Conservation (phyloP, 768 basidiomycete species). For the Pleurotus ostreatus region DNA sequence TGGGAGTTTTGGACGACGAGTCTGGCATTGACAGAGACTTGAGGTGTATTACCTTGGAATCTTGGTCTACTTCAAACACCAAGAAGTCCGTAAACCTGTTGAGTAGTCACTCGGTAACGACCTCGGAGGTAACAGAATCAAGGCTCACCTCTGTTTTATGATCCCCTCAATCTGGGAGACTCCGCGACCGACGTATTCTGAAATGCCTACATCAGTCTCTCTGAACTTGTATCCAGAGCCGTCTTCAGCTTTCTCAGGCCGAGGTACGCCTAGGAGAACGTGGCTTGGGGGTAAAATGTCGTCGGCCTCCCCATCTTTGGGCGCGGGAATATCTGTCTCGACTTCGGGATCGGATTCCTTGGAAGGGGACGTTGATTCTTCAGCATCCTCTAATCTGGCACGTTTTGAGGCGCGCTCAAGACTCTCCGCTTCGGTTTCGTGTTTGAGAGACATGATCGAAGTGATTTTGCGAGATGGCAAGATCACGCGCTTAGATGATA, state of each 20-base stretch:
- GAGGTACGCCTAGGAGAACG: constrained; percentile 55
- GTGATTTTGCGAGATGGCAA: too few relatives aligned
- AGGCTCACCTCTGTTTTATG: constrained; percentile 87
- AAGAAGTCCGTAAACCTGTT: constrained; percentile 94
- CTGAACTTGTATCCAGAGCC: constrained; percentile 54
- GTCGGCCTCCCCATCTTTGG: constrained; percentile 18
- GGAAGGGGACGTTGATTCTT: background rate
- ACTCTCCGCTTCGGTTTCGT: constrained; percentile 51
- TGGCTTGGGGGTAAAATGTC: constrained; percentile 70
- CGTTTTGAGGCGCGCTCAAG: constrained; percentile 12
- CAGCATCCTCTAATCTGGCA: constrained; percentile 1
- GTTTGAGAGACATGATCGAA: constrained; percentile 33
- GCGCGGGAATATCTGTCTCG: constrained; percentile 10
- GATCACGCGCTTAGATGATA: background rate
- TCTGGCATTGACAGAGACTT: constrained; percentile 74
- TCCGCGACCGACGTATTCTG: constrained; percentile 73
- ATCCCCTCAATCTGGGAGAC: constrained; percentile 81
- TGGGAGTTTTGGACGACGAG: constrained; percentile 40
- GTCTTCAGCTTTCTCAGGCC: constrained; percentile 39
- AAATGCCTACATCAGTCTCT: constrained; percentile 88
- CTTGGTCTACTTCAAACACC: constrained; percentile 86
- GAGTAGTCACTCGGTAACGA: constrained; percentile 1
- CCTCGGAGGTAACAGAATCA: too few relatives aligned
- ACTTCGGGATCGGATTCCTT: background rate
- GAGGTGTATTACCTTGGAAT: constrained; percentile 76